A percentile compares a stretch with the other conserved stretches of the same genome.
Conservation (phyloP, 768 basidiomycete genomes). For the Clitopilus hobsonii region DNA sequence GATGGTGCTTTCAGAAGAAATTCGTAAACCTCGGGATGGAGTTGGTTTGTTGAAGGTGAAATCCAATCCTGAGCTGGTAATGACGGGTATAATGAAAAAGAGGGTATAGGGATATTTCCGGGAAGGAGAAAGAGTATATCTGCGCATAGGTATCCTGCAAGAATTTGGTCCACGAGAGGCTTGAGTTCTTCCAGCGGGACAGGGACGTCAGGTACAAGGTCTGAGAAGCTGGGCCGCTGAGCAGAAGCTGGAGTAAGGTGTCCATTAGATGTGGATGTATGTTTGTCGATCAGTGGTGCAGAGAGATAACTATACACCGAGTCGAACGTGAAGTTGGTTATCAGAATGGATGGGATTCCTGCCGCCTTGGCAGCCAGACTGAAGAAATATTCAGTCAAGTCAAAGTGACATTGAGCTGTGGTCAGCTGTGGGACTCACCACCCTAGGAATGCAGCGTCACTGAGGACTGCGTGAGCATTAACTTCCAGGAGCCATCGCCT, state of each 20-base stretch:
- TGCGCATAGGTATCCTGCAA: constrained; percentile 63
- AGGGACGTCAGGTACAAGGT: constrained; percentile 47
- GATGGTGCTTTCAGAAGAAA: constrained; percentile 25
- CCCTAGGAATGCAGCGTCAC: constrained; percentile 75
- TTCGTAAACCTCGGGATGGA: constrained; percentile 39
- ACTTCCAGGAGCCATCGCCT: constrained; percentile 49
- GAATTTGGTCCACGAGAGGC: constrained; percentile 62
- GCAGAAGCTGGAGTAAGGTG: constrained; percentile 6
- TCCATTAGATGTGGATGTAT: constrained; percentile 12
- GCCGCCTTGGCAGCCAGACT: constrained; percentile 65
- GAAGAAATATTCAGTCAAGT: not conserved
- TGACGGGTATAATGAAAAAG: constrained; percentile 47
- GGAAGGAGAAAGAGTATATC: constrained; percentile 68
- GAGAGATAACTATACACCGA: constrained; percentile 77
- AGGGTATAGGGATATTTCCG: constrained; percentile 73
- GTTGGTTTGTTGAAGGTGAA: constrained; percentile 37
- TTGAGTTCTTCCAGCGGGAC: constrained; percentile 42
- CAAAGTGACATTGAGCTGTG: not conserved
- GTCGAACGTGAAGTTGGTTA: constrained; percentile 85
- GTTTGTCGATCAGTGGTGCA: constrained; percentile 44
- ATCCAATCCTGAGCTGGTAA: constrained; percentile 68
- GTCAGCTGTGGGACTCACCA: constrained; percentile 43
- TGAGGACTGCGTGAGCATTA: constrained; percentile 56
- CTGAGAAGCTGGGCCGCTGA: constrained; percentile 15
- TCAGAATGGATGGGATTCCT: constrained; percentile 62